phyloP scores from a whole-genome alignment of 768 basidiomycete species.

The Suillus placidus region DNA sequence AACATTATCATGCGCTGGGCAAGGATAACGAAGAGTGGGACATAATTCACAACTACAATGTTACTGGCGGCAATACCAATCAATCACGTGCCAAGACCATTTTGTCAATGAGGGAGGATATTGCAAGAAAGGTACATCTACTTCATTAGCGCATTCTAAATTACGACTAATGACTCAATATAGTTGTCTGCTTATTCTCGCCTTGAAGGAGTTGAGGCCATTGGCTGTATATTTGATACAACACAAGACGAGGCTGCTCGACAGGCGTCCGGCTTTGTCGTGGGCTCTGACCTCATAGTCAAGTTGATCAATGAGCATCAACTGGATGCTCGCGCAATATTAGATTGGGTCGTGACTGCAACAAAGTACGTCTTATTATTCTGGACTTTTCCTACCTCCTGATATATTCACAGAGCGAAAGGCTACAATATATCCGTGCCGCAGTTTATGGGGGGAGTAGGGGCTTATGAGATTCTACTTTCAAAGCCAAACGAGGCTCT shows the following conservation, averaged over 20 bases:
- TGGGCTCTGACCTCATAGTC: neutral
- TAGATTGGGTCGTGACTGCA: too few species aligned
- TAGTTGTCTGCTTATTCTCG: neutral
- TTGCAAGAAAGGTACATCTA: conserved; percentile 3
- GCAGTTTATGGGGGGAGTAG: too few species aligned
- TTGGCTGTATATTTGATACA: too few species aligned
- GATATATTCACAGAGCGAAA: neutral
- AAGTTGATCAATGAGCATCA: conserved; percentile 1
- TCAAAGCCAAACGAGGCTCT: too few species aligned
- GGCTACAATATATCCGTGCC: too few species aligned
- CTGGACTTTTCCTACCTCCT: neutral
- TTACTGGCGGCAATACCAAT: neutral
- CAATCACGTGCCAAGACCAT: neutral
- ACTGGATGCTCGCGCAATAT: neutral
- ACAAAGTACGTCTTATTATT: too few species aligned
- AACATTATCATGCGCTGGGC: neutral
- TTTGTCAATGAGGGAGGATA: conserved; percentile 1
- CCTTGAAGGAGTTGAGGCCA: too few species aligned
- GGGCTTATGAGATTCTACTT: too few species aligned
- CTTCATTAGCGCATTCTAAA: neutral
- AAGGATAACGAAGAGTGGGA: too few species aligned
- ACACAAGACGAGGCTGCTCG: too few species aligned
- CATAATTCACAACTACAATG: too few species aligned
- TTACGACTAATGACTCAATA: neutral
- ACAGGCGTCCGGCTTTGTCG: too few species aligned